These are phyloP conservation scores for Przewalskia tangutica DNA, from an alignment of 257 asterid genomes.

Conservation along the genomic window DNA sequence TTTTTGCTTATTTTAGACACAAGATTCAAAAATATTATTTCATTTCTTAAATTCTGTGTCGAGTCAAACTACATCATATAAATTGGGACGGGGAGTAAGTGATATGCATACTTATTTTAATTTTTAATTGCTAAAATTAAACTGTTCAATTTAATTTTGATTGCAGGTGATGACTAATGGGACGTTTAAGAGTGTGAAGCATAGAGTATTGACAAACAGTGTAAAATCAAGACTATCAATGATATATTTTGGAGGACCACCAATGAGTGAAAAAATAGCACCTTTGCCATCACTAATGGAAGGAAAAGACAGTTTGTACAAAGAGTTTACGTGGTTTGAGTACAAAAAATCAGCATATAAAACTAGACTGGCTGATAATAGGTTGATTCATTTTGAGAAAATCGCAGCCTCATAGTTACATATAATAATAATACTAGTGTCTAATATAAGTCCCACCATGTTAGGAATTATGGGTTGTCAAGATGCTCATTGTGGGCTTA, in stretches of 20 bases:
- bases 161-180: constrained; percentile 59
- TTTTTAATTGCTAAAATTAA: background rate
- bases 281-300: constrained; percentile 46
- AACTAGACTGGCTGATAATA: constrained; percentile 46
- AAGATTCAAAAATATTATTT: too few relatives aligned
- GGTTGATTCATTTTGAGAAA: constrained; percentile 49
- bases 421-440: background rate
- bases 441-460: background rate
- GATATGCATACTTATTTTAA: too few relatives aligned
- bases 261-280: constrained; percentile 52
- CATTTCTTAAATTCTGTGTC: too few relatives aligned
- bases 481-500: background rate
- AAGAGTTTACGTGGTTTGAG: constrained; percentile 63
- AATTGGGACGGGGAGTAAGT: too few relatives aligned
- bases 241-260: constrained; percentile 66
- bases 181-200: constrained; percentile 45
- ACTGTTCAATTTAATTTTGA: background rate
- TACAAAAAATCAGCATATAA: constrained; percentile 42
- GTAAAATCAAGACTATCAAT: constrained; percentile 41
- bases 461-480: constrained; percentile 3
- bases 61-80: too few relatives aligned
- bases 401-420: constrained; percentile 35
- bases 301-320: constrained; percentile 54
- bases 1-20: too few relatives aligned
- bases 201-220: constrained; percentile 44